Evolutionary conservation across 2,329 filamentous ascomycete genomes (phyloP).

Genomic region (Capronia americana): DNA sequence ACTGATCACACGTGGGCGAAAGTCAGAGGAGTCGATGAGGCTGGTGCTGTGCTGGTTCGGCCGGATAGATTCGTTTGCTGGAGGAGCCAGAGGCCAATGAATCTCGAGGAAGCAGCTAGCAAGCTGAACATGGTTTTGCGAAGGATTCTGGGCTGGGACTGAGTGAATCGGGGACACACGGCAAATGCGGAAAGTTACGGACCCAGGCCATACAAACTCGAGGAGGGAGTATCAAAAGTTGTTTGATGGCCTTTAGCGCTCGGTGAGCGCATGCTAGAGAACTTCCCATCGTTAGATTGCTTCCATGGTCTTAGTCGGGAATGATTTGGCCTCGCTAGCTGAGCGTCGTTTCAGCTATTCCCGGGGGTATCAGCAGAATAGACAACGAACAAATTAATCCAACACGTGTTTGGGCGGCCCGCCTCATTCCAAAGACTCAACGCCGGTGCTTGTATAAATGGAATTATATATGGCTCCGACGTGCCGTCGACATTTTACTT

Average conservation of each 20-base stretch:
- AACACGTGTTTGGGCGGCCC: too few species aligned
- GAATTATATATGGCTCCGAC: too few species aligned
- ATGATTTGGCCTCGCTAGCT: neutral
- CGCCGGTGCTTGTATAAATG: too few species aligned
- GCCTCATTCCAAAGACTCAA: neutral
- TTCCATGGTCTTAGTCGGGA: neutral
- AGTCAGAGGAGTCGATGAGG: neutral
- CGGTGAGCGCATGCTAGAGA: too few species aligned
- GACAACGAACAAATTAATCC: too few species aligned
- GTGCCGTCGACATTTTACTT: too few species aligned
- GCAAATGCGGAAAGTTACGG: neutral
- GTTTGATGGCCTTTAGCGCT: neutral
- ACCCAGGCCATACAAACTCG: neutral
- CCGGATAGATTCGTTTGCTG: neutral
- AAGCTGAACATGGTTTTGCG: neutral
- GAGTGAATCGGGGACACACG: neutral
- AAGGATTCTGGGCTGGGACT: neutral
- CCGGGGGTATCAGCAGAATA: too few species aligned
- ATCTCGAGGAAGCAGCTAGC: neutral
- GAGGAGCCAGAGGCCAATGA: neutral
- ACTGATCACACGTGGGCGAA: neutral
- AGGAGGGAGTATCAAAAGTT: neutral
- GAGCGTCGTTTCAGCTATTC: too few species aligned
- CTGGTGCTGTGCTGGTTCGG: neutral
- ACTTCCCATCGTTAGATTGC: neutral